Base-by-base conservation (phyloP, 2,329 filamentous ascomycete genomes). In the Paramyrothecium sp. region DNA sequence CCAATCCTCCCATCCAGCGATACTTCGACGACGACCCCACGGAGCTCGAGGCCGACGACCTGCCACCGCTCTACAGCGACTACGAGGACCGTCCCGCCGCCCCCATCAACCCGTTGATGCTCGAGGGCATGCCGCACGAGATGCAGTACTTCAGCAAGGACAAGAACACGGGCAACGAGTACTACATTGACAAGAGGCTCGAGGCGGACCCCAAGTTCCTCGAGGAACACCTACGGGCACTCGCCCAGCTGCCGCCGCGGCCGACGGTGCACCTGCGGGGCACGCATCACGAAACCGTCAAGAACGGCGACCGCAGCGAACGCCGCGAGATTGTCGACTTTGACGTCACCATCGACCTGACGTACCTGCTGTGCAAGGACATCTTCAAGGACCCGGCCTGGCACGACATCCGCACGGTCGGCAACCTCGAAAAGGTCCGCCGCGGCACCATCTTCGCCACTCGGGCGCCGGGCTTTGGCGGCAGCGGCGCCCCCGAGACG, bases 391-490 rank as follows among this genome's bases (percentile, higher is more conserved):
- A 68, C 33, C 59, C 58, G 44, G 75, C 78, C 7, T 81, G 76
- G 80, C 64, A 70, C 12, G 61, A 72, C 23, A 60, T 87, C n/a
- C 71, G 73, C 11, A 81, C 82, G 0, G 83, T 83, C 0, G 77
- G 83, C 52, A 84, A 88, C 65, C 74, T 78, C 54, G 83, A 88
- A 63, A 83, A 85, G 60, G 82, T 82, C 11, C 80, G 82, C 55
- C 86, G 89, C n/a, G 89, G 89, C 20, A 86, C 85, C 3, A 76
- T 86, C 53, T 75, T 85, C 17, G 77, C 79, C 56, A 79, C 73
- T 5, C 73, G 80, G 3, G 84, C 79, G 0, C 80, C 81, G 1
- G 74, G 73, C n/a, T 72, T 78, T 47, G 69, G 71, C 57, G 61
- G 64, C 7, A 65, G 67, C 21, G 58, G 60, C 19, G 55, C 54